These are phyloP conservation scores for Phoma sp. DNA, from an alignment of 2,329 filamentous ascomycete species.

Conservation along the genomic window DNA sequence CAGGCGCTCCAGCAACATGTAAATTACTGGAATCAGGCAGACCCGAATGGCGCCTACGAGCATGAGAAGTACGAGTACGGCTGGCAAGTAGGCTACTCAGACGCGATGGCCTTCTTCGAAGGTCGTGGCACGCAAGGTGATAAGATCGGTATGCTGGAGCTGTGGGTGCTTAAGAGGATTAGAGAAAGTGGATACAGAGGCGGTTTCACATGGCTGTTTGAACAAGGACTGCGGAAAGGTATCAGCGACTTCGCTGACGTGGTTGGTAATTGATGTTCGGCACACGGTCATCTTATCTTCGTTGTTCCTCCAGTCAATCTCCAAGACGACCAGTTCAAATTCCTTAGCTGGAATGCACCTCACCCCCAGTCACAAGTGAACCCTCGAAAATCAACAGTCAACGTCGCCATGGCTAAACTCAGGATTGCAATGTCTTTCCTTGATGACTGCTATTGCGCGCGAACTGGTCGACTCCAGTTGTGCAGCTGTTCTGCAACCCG, in stretches of 20 bases:
- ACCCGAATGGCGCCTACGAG: conserved; percentile 56
- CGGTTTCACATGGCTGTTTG: conserved; percentile 59
- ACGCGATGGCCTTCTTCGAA: conserved; percentile 60
- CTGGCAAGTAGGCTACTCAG: conserved; percentile 63
- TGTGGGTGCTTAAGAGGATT: conserved; percentile 65
- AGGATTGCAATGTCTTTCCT: conserved; percentile 3
- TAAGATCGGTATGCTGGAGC: conserved; percentile 62
- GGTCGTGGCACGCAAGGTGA: conserved; percentile 51
- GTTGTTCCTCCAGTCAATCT: not conserved
- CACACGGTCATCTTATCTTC: not conserved
- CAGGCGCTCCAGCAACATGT: conserved; percentile 53
- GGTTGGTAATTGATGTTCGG: conserved; percentile 25
- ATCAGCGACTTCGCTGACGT: conserved; percentile 49
- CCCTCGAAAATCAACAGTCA: conserved; percentile 12
- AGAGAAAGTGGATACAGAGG: conserved; percentile 58
- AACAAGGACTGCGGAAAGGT: conserved; percentile 57
- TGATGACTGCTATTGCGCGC: not conserved
- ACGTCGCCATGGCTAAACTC: not conserved
- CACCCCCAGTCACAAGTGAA: conserved; percentile 1
- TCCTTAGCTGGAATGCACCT: conserved; percentile 13
- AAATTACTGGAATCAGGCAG: conserved; percentile 57
- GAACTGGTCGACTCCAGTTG: not conserved
- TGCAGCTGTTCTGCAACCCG: not conserved
- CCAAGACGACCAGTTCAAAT: conserved; percentile 11
- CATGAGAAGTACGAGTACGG: conserved; percentile 63